These are phyloP conservation scores for Penicillium hesseltinei DNA, from an alignment of 2,329 filamentous ascomycete species.

Conservation along the genomic window DNA sequence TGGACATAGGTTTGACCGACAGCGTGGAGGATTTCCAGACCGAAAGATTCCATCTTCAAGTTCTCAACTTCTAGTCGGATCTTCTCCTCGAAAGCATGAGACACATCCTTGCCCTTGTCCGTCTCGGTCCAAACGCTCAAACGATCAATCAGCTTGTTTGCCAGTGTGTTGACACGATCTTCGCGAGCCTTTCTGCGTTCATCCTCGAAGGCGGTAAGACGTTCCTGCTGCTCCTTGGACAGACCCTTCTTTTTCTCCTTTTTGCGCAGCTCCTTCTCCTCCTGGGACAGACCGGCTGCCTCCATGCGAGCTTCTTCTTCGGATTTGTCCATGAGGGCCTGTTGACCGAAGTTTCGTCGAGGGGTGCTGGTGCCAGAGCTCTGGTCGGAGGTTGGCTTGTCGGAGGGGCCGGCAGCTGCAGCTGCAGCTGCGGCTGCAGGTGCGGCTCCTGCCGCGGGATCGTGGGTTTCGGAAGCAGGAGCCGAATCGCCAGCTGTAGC, in stretches of 20 bases:
- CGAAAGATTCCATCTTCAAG: slow-evolving; percentile 98
- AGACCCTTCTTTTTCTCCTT: slow-evolving; percentile 89
- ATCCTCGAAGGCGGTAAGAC: slow-evolving; percentile 81
- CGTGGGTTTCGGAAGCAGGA: slow-evolving; percentile 40
- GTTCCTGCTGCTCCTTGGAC: slow-evolving; percentile 88
- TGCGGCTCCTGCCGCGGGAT: slow-evolving; percentile 58
- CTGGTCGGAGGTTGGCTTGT: slow-evolving; percentile 23
- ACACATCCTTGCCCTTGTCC: slow-evolving; percentile 82
- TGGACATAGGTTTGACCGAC: slow-evolving; percentile 87
- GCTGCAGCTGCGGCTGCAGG: slow-evolving; percentile 29
- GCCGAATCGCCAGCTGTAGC: slow-evolving; percentile 35
- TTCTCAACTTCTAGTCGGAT: slow-evolving; percentile 94
- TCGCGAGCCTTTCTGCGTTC: slow-evolving; percentile 81
- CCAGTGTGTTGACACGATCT: slow-evolving; percentile 82
- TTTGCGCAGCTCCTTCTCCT: slow-evolving; percentile 72
- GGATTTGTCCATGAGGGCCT: slow-evolving; percentile 83
- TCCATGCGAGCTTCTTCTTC: slow-evolving; percentile 71
- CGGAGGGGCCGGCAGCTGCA: slow-evolving; percentile 13
- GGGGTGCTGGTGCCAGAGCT: slow-evolving; percentile 48
- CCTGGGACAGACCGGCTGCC: slow-evolving; percentile 64
- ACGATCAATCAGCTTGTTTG: slow-evolving; percentile 81
- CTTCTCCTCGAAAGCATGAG: slow-evolving; percentile 87
- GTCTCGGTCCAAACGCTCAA: slow-evolving; percentile 97
- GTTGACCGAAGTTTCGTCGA: slow-evolving; percentile 66
- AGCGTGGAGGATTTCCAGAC: slow-evolving; percentile 91